Base-by-base conservation (phyloP, 345 rosid species). In the Citrus medica region DNA sequence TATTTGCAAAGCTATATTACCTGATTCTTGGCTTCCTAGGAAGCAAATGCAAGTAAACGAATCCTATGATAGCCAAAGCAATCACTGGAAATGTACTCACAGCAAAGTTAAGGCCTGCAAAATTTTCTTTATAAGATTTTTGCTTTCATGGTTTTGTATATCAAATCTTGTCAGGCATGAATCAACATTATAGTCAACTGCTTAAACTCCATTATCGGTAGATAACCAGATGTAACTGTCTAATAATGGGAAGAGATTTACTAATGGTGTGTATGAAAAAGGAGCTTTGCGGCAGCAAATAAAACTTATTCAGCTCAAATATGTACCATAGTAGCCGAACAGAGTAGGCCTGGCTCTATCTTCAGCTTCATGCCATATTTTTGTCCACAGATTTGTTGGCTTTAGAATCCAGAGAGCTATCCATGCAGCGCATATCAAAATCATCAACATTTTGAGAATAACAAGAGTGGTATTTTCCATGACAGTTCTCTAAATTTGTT, bases 371-470 rank as follows among this genome's bases (percentile, higher is more conserved):
- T 78, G 87, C 98, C 98, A 94, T 73, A 74, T 85, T 75, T 72
- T 87, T 62, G 87, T 92, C 98, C 98, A 94, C 3, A 90, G 40
- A 12, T 82, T 81, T 8, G 94, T 94, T 14, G 98, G 94, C 85
- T 92, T 94, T 24, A 92, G 87, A 62, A 94, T 75, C 97, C 98
- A 92, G n/a, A 94, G 75, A 46, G 90, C 74, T 67, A 92, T 63
- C 94, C 93, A 92, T 59, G 86, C 88, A 55, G 82, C 80, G 65
- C 76, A 83, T 81, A 87, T 55, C 9, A 78, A 58, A 79, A 86
- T 81, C 89, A 92, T 88, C 78, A 80, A 61, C 42, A 85, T 30
- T 78, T 77, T 88, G 38, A 94, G 91, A 74, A 82, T 76, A 80
- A 69, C 61, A 35, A 84, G 81, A 76, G 70, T 35, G 12, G 79